These are phyloP conservation scores for Tricholoma hemisulphureum DNA, from an alignment of 768 basidiomycete genomes.

Conservation along the genomic window DNA sequence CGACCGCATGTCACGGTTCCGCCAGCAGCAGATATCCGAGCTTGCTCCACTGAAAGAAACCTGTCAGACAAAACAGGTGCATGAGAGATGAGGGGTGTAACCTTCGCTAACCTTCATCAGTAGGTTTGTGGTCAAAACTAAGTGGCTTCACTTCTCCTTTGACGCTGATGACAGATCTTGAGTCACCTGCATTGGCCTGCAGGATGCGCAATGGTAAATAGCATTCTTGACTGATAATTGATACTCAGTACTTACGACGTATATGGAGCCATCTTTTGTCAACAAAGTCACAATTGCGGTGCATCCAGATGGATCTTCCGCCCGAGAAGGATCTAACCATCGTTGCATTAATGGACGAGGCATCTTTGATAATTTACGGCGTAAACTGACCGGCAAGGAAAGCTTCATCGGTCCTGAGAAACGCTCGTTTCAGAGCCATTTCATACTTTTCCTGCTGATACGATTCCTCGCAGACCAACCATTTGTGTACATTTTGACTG, in stretches of 20 bases:
- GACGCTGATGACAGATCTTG: constrained; percentile 83
- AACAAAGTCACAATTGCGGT: constrained; percentile 92
- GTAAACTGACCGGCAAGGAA: constrained; percentile 64
- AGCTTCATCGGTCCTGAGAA: constrained; percentile 93
- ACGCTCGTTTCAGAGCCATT: constrained; percentile 80
- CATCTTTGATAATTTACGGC: constrained; percentile 9
- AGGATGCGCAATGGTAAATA: constrained; percentile 14
- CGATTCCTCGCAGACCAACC: constrained; percentile 64
- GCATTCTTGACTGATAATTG: constrained; percentile 3
- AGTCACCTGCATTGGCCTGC: constrained; percentile 99
- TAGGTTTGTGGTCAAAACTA: constrained; percentile 95
- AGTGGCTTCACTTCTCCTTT: constrained; percentile 86
- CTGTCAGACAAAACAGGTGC: constrained; percentile 4
- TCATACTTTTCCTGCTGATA: constrained; percentile 72
- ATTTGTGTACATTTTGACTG: constrained; percentile 78
- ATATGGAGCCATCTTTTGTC: constrained; percentile 74
- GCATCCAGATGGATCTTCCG: constrained; percentile 91
- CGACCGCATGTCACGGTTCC: constrained; percentile 96
- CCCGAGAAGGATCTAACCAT: constrained; percentile 72
- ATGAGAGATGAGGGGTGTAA: constrained; percentile 22
- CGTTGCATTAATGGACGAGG: constrained; percentile 10
- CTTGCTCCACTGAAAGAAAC: constrained; percentile 62
- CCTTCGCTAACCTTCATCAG: constrained; percentile 59
- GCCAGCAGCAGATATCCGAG: constrained; percentile 84
- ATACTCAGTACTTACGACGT: constrained; percentile 63